These are phyloP conservation scores for Alternaria solani DNA, from an alignment of 2,329 filamentous ascomycete genomes.

Conservation along the genomic window DNA sequence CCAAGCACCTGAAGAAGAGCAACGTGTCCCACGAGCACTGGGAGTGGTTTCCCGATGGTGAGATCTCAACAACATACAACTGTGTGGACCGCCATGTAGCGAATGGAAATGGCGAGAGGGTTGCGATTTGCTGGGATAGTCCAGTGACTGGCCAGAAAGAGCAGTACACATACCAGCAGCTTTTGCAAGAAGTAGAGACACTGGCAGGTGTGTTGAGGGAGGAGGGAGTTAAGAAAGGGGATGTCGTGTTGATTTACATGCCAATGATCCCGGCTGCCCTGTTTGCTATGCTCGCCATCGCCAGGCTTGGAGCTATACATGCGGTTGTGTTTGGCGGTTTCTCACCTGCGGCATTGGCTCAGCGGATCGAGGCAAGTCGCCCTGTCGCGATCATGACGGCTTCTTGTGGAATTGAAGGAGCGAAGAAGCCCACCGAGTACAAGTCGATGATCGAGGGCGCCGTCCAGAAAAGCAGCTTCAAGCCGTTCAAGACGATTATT, in stretches of 20 bases:
- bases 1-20: slow-evolving; percentile 68
- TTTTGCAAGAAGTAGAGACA: slow-evolving; percentile 81
- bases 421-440: slow-evolving; percentile 81
- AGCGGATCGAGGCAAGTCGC: slow-evolving; percentile 83
- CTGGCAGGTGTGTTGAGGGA: slow-evolving; percentile 83
- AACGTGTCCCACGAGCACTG: slow-evolving; percentile 76
- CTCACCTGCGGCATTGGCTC: slow-evolving; percentile 79
- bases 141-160: slow-evolving; percentile 79
- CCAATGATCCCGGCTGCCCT: slow-evolving; percentile 92
- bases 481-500: slow-evolving; percentile 76
- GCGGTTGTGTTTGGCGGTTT: slow-evolving; percentile 95
- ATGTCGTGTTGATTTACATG: slow-evolving; percentile 94
- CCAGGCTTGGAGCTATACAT: slow-evolving; percentile 85
- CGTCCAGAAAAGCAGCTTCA: slow-evolving; percentile 70
- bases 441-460: slow-evolving; percentile 77
- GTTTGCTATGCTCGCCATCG: slow-evolving; percentile 84
- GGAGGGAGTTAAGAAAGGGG: slow-evolving; percentile 81
- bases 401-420: slow-evolving; percentile 89
- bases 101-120: slow-evolving; percentile 72
- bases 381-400: slow-evolving; percentile 83
- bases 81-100: slow-evolving; percentile 89
- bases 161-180: slow-evolving; percentile 75
- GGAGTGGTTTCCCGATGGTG: slow-evolving; percentile 89
- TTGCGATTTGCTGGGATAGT: slow-evolving; percentile 87
- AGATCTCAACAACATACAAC: slow-evolving; percentile 92